phyloP scores from a whole-genome alignment of 495 filamentous ascomycete genomes.

The Xylaria cubensis region DNA sequence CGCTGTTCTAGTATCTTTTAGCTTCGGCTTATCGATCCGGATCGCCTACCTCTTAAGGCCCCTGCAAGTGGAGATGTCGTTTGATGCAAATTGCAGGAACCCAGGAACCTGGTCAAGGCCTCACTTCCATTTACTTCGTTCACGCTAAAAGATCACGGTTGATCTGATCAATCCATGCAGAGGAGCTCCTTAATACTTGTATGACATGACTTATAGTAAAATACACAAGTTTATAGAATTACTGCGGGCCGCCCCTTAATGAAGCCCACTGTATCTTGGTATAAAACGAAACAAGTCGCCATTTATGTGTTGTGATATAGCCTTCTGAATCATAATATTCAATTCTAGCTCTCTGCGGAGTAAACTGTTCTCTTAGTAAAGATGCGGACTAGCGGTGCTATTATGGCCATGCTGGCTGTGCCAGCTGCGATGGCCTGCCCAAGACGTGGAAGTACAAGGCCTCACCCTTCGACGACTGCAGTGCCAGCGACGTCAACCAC shows the following conservation, averaged over 20 bases:
- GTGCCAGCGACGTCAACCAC: slow-evolving; percentile 50
- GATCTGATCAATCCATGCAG: neutral
- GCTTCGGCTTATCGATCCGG: slow-evolving; percentile 17
- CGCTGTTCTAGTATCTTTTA: neutral
- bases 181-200: slow-evolving; percentile 8
- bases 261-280: slow-evolving; percentile 9
- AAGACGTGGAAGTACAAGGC: neutral
- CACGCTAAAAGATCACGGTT: neutral
- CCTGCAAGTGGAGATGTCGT: slow-evolving; percentile 20
- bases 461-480: slow-evolving; percentile 10
- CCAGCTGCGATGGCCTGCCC: slow-evolving; percentile 13
- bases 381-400: slow-evolving; percentile 3
- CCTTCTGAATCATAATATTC: neutral
- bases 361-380: neutral
- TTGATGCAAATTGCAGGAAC: slow-evolving; percentile 23
- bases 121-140: neutral
- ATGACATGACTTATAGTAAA: neutral
- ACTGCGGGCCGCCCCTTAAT: slow-evolving; percentile 6
- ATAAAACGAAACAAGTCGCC: slow-evolving; percentile 15
- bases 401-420: slow-evolving; percentile 16
- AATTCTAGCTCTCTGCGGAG: neutral
- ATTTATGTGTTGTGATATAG: neutral
- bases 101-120: slow-evolving; percentile 13
- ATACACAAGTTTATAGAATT: neutral
- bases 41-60: neutral